Evolutionary conservation across 441 rosid species (phyloP).

Genomic region (Croton setiger): DNA sequence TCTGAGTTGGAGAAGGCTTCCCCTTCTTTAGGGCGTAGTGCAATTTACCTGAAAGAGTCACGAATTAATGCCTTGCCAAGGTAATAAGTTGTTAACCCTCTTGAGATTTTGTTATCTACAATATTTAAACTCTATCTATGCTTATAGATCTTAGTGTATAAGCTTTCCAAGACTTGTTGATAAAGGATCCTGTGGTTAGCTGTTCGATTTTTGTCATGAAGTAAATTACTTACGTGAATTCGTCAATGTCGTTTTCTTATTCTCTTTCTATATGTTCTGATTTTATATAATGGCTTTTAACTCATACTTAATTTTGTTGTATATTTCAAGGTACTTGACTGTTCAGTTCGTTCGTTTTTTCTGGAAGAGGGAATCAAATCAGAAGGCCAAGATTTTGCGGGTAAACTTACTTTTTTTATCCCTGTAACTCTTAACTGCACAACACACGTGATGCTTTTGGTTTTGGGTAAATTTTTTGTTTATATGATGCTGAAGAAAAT

Average conservation of each 20-base stretch:
- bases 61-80: conserved; percentile 74
- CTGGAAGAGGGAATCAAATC: conserved; percentile 99
- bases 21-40: conserved; percentile 80
- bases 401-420: conserved; percentile 32
- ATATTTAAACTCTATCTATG: not conserved
- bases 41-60: conserved; percentile 78
- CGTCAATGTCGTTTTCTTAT: not conserved
- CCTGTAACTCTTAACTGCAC: not conserved
- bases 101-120: not conserved
- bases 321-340: conserved; percentile 69
- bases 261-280: not conserved
- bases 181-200: not conserved
- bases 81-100: conserved; percentile 25
- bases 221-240: not conserved
- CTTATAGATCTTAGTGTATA: not conserved
- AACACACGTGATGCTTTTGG: not conserved
- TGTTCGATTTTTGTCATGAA: conserved; percentile 11
- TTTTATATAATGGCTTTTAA: not conserved
- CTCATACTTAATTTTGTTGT: not conserved
- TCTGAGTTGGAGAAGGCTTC: conserved; percentile 92
- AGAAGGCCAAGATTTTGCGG: conserved; percentile 96
- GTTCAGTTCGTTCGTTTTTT: conserved; percentile 97
- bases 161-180: not conserved
- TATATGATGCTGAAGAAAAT: not conserved
- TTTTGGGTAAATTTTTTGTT: not conserved